Evolutionary conservation across 2,329 filamentous ascomycete species (phyloP).

Genomic region (Phoma sp.): DNA sequence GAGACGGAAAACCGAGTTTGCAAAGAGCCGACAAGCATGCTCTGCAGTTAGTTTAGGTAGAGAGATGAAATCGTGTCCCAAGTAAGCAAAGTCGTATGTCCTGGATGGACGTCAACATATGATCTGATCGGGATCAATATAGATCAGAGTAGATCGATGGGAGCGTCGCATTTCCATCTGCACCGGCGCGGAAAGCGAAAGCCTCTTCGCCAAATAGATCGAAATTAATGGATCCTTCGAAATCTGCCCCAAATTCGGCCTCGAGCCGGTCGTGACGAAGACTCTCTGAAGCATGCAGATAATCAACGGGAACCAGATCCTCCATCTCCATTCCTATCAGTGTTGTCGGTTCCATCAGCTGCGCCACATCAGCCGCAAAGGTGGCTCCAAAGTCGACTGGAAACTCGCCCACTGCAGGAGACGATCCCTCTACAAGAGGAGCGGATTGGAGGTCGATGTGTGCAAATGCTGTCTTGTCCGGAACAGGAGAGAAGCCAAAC

Average conservation of each 20-base stretch:
- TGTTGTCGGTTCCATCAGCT: constrained; percentile 5
- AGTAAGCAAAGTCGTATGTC: neutral
- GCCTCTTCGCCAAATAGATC: constrained; percentile 11
- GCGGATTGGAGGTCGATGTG: neutral
- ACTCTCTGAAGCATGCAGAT: constrained; percentile 19
- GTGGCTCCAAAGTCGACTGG: constrained; percentile 3
- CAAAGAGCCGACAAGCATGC: too few relatives aligned
- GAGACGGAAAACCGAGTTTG: too few relatives aligned
- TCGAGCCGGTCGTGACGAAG: constrained; percentile 24
- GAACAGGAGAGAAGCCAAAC: constrained; percentile 14
- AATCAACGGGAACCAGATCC: neutral
- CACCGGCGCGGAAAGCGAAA: constrained; percentile 20
- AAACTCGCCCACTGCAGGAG: neutral
- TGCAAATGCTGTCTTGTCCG: constrained; percentile 1
- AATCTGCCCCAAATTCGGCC: constrained; percentile 13
- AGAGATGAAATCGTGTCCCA: too few relatives aligned
- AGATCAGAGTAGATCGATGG: constrained; percentile 5
- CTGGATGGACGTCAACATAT: too few relatives aligned
- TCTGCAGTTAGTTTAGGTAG: too few relatives aligned
- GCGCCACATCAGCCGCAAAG: constrained; percentile 10
- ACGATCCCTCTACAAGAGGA: neutral
- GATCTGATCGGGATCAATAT: neutral
- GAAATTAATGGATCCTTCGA: constrained; percentile 4
- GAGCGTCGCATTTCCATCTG: constrained; percentile 20
- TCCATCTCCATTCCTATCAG: constrained; percentile 4